A percentile compares a stretch with the other conserved stretches of the same genome.
phyloP scores from a whole-genome alignment of 1,284 basidiomycete species.

The Trichosporon inkin region DNA sequence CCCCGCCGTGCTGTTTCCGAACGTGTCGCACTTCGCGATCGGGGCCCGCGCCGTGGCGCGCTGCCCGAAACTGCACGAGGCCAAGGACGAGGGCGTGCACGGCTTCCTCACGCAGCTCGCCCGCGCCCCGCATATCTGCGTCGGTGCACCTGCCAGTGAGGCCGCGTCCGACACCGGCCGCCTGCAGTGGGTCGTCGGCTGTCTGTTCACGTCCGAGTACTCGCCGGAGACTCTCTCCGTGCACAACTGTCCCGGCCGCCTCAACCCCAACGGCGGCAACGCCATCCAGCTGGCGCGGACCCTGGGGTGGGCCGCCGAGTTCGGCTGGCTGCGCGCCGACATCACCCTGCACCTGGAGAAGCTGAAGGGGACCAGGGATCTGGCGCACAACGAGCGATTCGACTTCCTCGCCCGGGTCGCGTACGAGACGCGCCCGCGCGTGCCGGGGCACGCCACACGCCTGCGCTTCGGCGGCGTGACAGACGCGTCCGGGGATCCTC shows the following conservation, averaged over 20 bases:
- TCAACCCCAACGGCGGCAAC: background rate
- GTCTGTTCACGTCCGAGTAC: background rate
- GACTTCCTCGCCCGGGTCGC: no score
- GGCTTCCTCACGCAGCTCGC: background rate
- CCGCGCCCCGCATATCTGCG: background rate
- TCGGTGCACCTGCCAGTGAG: background rate
- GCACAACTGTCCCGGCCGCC: background rate
- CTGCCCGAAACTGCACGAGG: conserved; percentile 3
- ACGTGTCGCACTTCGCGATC: background rate
- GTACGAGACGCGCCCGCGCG: no score
- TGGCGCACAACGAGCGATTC: no score
- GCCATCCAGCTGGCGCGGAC: background rate
- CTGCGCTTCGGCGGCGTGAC: no score
- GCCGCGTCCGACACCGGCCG: background rate
- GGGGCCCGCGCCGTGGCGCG: background rate
- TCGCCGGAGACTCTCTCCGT: background rate
- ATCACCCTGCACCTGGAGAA: no score
- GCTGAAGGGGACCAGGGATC: no score
- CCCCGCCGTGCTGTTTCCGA: background rate
- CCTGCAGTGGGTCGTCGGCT: background rate
- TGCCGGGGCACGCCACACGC: no score
- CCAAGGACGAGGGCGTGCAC: conserved; percentile 2
- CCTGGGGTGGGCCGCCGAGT: no score
- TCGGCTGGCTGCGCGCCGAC: no score
- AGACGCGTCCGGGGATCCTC: no score